Evolutionary conservation across 225 moss, liverwort and hornwort genomes (phyloP).

Genomic region (Rhytidiadelphus loreus): DNA sequence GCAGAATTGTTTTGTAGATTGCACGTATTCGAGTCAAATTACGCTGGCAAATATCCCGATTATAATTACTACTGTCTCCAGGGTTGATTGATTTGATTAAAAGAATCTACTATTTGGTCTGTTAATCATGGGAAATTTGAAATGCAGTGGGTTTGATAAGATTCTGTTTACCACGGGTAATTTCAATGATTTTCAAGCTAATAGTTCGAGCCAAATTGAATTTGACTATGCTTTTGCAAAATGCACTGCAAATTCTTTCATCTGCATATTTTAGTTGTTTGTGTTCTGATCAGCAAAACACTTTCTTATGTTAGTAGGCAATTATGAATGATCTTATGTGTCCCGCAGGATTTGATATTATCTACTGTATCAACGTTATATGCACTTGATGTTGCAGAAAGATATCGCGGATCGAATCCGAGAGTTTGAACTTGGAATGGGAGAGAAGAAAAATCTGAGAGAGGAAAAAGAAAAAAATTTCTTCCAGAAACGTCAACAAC

Average conservation of each 20-base stretch:
- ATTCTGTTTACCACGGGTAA: neutral
- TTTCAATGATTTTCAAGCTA: neutral
- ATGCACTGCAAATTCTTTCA: neutral
- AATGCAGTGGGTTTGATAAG: neutral
- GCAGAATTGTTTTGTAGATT: neutral
- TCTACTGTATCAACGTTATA: neutral
- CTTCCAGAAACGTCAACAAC: conserved; percentile 1
- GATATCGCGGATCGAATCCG: conserved; percentile 24
- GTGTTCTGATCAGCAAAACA: neutral
- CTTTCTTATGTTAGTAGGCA: neutral
- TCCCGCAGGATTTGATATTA: neutral
- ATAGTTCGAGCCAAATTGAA: neutral
- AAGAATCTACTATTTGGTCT: neutral
- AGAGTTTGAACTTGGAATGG: conserved; percentile 33
- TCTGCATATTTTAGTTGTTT: neutral
- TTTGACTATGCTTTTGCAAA: neutral
- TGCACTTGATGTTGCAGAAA: conserved; percentile 29
- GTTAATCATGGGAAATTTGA: neutral
- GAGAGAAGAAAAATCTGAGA: conserved; percentile 34
- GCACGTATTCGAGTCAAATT: neutral
- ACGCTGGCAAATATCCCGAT: neutral
- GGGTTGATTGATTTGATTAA: neutral
- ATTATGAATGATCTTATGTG: neutral
- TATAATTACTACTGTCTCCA: neutral
- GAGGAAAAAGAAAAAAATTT: conserved; percentile 28